Conservation (phyloP, 192 early-diverging fungal genomes). For the Bifiguratus adelaidae region DNA sequence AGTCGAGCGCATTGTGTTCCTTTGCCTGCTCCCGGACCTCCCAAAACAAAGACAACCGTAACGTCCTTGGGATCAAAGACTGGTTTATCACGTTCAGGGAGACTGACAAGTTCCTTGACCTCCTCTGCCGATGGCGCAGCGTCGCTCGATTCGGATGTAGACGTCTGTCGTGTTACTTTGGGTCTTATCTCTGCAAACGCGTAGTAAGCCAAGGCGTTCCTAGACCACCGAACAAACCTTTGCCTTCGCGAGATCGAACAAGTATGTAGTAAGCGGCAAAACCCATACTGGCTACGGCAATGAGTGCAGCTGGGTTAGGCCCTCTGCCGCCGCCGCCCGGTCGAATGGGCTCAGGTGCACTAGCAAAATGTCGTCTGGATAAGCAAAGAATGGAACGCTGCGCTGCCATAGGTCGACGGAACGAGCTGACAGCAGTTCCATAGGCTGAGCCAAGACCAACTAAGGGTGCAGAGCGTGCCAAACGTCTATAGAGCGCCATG, state of each 20-base stretch:
- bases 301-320: constrained; percentile 18
- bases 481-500: no score
- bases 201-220: neutral
- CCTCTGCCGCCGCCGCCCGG: constrained; percentile 1
- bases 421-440: no score
- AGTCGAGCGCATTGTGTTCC: constrained; percentile 91
- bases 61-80: constrained; percentile 14
- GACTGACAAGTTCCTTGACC: no score
- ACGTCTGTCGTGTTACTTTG: no score
- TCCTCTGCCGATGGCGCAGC: neutral
- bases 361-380: no score
- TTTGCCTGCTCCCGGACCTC: constrained; percentile 83
- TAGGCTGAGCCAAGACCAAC: no score
- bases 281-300: constrained; percentile 25
- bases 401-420: no score
- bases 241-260: constrained; percentile 15
- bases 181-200: no score
- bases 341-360: no score
- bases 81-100: neutral
- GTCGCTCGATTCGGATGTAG: neutral
- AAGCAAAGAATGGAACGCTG: no score
- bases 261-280: constrained; percentile 26
- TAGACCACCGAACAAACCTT: constrained; percentile 6
- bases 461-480: no score
- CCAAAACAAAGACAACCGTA: constrained; percentile 24